Evolutionary conservation across 257 asterid species (phyloP).

Genomic region (Nicotiana knightiana): DNA sequence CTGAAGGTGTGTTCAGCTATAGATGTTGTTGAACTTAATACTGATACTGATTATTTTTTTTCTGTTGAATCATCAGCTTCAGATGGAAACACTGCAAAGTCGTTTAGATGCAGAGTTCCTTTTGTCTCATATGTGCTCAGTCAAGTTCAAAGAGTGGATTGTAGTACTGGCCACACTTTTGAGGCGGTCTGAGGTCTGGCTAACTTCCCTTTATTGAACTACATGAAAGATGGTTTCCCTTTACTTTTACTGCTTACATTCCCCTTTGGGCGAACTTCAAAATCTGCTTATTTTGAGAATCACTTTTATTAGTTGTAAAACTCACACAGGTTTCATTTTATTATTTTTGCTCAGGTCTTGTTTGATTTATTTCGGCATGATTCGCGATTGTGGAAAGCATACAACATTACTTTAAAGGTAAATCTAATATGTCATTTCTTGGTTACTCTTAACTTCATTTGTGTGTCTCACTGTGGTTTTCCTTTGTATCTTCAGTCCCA

Average conservation of each 20-base stretch:
- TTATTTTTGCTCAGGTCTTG: slow-evolving; percentile 59
- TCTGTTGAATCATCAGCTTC: slow-evolving; percentile 48
- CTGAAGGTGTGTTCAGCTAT: background rate
- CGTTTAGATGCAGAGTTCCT: slow-evolving; percentile 98
- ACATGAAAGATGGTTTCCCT: background rate
- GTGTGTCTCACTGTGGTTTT: slow-evolving; percentile 9
- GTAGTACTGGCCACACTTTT: slow-evolving; percentile 94
- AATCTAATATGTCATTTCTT: background rate
- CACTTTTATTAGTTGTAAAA: background rate
- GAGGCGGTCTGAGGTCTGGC: slow-evolving; percentile 90
- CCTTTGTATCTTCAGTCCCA: slow-evolving; percentile 45
- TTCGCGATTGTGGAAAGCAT: slow-evolving; percentile 84
- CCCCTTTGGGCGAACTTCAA: background rate
- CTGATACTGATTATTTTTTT: slow-evolving; percentile 13
- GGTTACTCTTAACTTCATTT: background rate
- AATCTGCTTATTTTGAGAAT: background rate
- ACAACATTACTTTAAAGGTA: slow-evolving; percentile 81
- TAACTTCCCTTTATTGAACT: slow-evolving; percentile 3
- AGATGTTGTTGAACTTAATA: background rate
- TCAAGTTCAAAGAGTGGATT: slow-evolving; percentile 97
- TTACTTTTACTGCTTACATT: background rate
- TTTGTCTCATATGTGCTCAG: slow-evolving; percentile 95
- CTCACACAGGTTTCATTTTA: slow-evolving; percentile 11
- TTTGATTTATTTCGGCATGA: slow-evolving; percentile 86
- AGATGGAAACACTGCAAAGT: slow-evolving; percentile 90